These are phyloP conservation scores for Colletotrichum eleusines DNA, from an alignment of 2,329 filamentous ascomycete species.

Conservation along the genomic window DNA sequence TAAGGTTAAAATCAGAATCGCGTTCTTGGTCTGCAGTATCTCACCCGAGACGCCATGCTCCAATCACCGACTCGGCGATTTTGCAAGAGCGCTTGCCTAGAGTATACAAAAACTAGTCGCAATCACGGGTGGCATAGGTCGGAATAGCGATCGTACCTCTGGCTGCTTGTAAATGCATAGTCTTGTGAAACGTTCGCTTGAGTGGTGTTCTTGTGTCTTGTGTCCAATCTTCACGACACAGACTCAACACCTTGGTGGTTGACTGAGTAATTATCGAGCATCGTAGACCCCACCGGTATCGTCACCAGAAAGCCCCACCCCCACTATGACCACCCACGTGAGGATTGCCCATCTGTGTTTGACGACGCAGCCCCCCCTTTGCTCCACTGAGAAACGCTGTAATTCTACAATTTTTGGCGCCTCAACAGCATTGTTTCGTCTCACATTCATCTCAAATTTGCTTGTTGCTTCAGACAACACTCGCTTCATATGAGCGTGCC, in stretches of 20 bases:
- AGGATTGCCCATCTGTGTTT: constrained; percentile 17
- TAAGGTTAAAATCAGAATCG: neutral
- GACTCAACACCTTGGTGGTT: neutral
- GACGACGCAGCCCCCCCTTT: constrained; percentile 31
- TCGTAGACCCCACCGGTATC: constrained; percentile 31
- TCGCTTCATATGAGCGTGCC: neutral
- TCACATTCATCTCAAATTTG: constrained; percentile 3
- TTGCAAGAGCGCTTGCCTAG: neutral
- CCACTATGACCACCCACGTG: constrained; percentile 29
- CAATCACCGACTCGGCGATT: neutral
- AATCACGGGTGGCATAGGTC: neutral
- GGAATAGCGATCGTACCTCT: neutral
- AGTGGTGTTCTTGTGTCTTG: no score
- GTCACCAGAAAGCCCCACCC: constrained; percentile 32
- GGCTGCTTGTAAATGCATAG: neutral
- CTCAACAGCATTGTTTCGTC: neutral
- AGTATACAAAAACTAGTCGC: neutral
- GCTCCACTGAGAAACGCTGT: constrained; percentile 34
- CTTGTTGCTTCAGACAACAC: neutral
- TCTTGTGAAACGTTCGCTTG: neutral
- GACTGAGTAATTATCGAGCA: neutral
- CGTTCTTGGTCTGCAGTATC: neutral
- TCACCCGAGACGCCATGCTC: neutral
- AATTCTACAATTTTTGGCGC: constrained; percentile 20
- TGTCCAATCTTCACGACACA: neutral